A percentile compares a stretch with the other conserved stretches of the same genome.
phyloP scores from a whole-genome alignment of 345 rosid genomes.

The Carallia brachiata region DNA sequence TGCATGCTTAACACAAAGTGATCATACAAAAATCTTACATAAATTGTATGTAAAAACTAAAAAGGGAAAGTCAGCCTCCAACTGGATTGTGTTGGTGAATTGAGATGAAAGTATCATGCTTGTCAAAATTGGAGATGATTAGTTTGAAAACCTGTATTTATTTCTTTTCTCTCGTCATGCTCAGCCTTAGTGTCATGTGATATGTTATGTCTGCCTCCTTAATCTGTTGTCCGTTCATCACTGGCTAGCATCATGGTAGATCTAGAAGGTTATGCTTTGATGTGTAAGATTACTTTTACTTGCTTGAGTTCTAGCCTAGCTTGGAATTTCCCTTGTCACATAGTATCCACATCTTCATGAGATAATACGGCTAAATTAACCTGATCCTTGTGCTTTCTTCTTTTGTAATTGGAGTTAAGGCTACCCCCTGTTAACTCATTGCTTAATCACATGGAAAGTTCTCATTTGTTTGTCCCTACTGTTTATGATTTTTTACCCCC shows the following conservation, averaged over 20 bases:
- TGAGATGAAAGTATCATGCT: too few species aligned
- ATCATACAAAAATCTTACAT: too few species aligned
- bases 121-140: too few species aligned
- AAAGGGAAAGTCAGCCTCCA: too few species aligned
- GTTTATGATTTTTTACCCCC: conserved; percentile 32
- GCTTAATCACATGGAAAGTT: conserved; percentile 4
- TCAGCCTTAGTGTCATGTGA: too few species aligned
- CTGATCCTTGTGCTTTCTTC: not conserved
- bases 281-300: not conserved
- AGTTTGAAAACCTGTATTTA: too few species aligned
- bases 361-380: not conserved
- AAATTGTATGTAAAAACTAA: too few species aligned
- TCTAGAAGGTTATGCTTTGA: not conserved
- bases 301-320: not conserved
- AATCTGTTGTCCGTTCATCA: not conserved
- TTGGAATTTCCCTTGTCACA: too few species aligned
- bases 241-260: not conserved
- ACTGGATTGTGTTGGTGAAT: too few species aligned
- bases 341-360: too few species aligned
- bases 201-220: too few species aligned
- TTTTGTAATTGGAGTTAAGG: not conserved
- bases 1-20: conserved; percentile 2
- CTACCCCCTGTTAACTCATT: conserved; percentile 9
- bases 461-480: conserved; percentile 27
- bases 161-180: too few species aligned